Evolutionary conservation across 306 rosid genomes (phyloP).

Genomic region (Cyclanthera cordifolia): DNA sequence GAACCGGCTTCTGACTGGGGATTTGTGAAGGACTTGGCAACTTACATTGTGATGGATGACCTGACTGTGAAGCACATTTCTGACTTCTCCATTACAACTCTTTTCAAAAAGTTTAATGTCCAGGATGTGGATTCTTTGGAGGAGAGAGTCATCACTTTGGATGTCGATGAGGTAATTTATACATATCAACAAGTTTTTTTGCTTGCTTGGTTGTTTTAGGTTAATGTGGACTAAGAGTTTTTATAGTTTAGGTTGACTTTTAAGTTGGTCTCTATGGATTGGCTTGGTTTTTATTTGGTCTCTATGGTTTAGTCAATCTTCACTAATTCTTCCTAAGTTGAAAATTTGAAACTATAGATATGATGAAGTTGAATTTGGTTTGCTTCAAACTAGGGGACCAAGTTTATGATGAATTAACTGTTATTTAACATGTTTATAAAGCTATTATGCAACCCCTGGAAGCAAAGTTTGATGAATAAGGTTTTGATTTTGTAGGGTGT

Average conservation of each 20-base stretch:
- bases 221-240: too few species aligned
- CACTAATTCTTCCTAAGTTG: too few species aligned
- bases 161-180: not conserved
- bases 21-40: not conserved
- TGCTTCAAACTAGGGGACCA: too few species aligned
- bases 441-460: too few species aligned
- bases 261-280: too few species aligned
- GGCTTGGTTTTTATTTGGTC: too few species aligned
- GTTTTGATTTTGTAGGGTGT: slow-evolving; percentile 13
- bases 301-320: too few species aligned
- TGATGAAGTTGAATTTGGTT: too few species aligned
- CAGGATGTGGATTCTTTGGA: not conserved
- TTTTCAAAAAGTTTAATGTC: not conserved
- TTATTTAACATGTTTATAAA: too few species aligned
- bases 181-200: not conserved
- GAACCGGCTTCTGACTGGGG: not conserved
- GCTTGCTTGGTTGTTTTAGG: not conserved
- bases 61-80: not conserved
- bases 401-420: too few species aligned
- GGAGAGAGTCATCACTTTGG: slow-evolving; percentile 5
- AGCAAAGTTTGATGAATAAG: not conserved
- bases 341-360: too few species aligned
- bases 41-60: slow-evolving; percentile 2
- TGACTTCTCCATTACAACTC: not conserved
- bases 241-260: too few species aligned